These are phyloP conservation scores for Helenozyma rhizophorensis DNA, from an alignment of 805 yeast species.

Conservation along the genomic window DNA sequence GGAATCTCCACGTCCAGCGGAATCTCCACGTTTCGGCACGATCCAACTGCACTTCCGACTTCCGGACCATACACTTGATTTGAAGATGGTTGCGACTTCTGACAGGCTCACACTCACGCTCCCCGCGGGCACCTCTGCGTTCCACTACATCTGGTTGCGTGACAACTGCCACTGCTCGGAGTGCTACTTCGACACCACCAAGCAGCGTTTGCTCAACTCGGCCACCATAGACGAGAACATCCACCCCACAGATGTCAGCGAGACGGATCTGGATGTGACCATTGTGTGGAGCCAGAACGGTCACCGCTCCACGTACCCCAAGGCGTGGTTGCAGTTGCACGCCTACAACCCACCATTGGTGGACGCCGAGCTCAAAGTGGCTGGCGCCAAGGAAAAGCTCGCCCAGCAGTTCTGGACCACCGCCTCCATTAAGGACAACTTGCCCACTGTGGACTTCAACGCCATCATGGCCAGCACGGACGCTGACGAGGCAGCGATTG, in stretches of 20 bases:
- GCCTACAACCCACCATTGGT: constrained; percentile 49
- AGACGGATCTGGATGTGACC: constrained; percentile 12
- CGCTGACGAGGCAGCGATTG: constrained; percentile 39
- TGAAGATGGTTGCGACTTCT: too few relatives aligned
- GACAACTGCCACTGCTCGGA: constrained; percentile 58
- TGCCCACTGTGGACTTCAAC: constrained; percentile 48
- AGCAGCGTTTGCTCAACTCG: constrained; percentile 56
- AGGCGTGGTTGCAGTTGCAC: constrained; percentile 44
- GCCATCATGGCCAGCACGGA: constrained; percentile 36
- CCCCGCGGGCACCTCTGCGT: constrained; percentile 8
- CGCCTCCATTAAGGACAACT: constrained; percentile 28
- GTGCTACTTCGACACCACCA: constrained; percentile 53
- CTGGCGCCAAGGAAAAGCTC: constrained; percentile 26
- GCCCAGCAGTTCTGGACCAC: constrained; percentile 42
- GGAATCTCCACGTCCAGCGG: neutral
- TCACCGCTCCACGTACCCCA: constrained; percentile 36
- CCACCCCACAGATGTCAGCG: constrained; percentile 13
- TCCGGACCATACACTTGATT: too few relatives aligned
- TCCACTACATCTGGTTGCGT: constrained; percentile 52
- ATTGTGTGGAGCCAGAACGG: constrained; percentile 37
- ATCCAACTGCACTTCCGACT: too few relatives aligned
- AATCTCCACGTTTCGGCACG: neutral
- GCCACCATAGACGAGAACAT: constrained; percentile 37
- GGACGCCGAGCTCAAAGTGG: constrained; percentile 23
- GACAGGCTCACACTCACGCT: constrained; percentile 8